Conservation (phyloP, 768 basidiomycete genomes). For the Tylopilus cervinicoccineus region DNA sequence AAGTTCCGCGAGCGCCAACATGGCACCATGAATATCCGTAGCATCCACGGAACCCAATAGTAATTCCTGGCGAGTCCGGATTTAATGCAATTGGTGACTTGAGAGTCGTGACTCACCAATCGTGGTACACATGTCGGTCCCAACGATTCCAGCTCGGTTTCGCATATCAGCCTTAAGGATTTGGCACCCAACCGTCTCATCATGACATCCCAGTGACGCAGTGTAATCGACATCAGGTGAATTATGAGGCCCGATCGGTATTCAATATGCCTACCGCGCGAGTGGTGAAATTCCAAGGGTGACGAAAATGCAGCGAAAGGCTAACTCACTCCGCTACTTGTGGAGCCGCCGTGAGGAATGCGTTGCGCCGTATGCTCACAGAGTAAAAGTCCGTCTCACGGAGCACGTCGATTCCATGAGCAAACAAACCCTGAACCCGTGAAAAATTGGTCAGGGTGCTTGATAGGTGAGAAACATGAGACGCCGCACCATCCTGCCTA, state of each 20-base stretch:
- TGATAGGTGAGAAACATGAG: slow-evolving; percentile 1
- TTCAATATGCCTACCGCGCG: slow-evolving; percentile 58
- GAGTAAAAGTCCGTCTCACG: slow-evolving; percentile 94
- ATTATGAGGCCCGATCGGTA: slow-evolving; percentile 68
- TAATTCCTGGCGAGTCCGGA: slow-evolving; percentile 37
- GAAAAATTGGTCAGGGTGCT: slow-evolving; percentile 15
- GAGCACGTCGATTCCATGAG: slow-evolving; percentile 92
- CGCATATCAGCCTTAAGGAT: slow-evolving; percentile 67
- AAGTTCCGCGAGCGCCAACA: slow-evolving; percentile 73
- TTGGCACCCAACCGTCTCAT: slow-evolving; percentile 78
- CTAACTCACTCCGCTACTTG: slow-evolving; percentile 80
- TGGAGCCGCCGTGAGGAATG: slow-evolving; percentile 81
- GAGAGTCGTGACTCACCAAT: slow-evolving; percentile 45
- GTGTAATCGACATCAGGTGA: slow-evolving; percentile 67
- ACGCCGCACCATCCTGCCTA: slow-evolving; percentile 79
- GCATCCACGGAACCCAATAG: slow-evolving; percentile 63
- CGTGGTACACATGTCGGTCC: slow-evolving; percentile 46
- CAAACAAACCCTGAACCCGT: slow-evolving; percentile 69
- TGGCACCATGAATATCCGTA: slow-evolving; percentile 73
- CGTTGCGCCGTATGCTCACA: slow-evolving; percentile 78
- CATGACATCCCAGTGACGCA: slow-evolving; percentile 85
- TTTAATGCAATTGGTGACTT: slow-evolving; percentile 12
- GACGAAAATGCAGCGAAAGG: slow-evolving; percentile 2
- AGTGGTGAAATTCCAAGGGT: slow-evolving; percentile 7
- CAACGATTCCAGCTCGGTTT: slow-evolving; percentile 50